phyloP scores from a whole-genome alignment of 768 basidiomycete species.

The Leccinum longicurvipes region DNA sequence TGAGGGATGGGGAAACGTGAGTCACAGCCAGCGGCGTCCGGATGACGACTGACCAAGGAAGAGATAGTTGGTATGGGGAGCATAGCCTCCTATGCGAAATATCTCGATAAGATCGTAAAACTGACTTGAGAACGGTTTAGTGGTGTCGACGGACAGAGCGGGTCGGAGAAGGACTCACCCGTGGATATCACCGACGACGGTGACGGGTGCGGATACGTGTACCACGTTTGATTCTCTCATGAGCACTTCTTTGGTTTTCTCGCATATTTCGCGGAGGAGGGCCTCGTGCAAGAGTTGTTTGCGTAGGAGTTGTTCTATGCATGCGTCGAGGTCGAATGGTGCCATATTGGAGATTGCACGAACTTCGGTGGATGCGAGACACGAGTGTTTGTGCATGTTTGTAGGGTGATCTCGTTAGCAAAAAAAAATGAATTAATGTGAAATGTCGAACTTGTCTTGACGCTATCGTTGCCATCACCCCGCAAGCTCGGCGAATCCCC shows the following conservation, averaged over 20 bases:
- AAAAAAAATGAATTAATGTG: slow-evolving; percentile 12
- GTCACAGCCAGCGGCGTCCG: not conserved
- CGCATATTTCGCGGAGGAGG: slow-evolving; percentile 95
- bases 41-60: slow-evolving; percentile 76
- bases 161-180: slow-evolving; percentile 60
- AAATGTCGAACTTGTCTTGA: not conserved
- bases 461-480: not conserved
- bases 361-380: slow-evolving; percentile 2
- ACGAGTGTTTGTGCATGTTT: slow-evolving; percentile 23
- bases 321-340: slow-evolving; percentile 95
- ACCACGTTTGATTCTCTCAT: slow-evolving; percentile 99
- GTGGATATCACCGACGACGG: slow-evolving; percentile 98
- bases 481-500: slow-evolving; percentile 3
- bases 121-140: slow-evolving; percentile 65
- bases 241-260: slow-evolving; percentile 98
- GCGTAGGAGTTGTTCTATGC: slow-evolving; percentile 83
- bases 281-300: slow-evolving; percentile 96
- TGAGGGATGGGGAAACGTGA: slow-evolving; percentile 2
- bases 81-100: slow-evolving; percentile 96
- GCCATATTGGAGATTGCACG: slow-evolving; percentile 23
- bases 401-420: slow-evolving; percentile 2
- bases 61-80: slow-evolving; percentile 95
- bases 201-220: slow-evolving; percentile 93
- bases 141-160: slow-evolving; percentile 22
- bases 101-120: slow-evolving; percentile 99